Conservation (phyloP, 23 red algal genomes). For the Cyanidioschyzon merolae region DNA sequence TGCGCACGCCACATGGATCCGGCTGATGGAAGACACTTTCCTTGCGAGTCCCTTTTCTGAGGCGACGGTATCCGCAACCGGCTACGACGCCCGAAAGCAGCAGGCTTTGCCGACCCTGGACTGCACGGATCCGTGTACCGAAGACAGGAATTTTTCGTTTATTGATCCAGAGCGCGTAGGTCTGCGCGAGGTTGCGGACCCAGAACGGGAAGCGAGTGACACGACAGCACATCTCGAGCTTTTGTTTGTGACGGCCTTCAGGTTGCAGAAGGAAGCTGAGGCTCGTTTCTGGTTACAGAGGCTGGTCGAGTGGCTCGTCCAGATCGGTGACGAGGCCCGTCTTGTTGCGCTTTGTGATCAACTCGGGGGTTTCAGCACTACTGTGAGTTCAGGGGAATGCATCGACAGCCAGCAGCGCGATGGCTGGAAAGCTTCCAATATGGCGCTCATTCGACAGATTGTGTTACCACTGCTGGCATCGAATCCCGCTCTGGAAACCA, state of each 20-base stretch:
- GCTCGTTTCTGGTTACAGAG: conserved; percentile 45
- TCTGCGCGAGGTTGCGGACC: conserved; percentile 39
- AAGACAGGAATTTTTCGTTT: no score
- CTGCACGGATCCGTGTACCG: background rate
- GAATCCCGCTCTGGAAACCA: conserved; percentile 8
- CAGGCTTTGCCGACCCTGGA: background rate
- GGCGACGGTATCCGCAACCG: background rate
- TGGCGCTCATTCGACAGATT: conserved; percentile 35
- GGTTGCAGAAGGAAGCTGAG: conserved; percentile 40
- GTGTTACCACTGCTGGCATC: conserved; percentile 42
- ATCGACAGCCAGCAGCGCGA: conserved; percentile 12
- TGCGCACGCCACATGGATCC: background rate
- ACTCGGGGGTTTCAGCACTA: conserved; percentile 20
- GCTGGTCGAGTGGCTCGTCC: conserved; percentile 40
- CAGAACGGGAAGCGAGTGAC: conserved; percentile 23
- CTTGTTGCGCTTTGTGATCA: conserved; percentile 52
- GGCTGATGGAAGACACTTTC: background rate
- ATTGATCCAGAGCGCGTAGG: background rate
- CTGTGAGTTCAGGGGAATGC: no score
- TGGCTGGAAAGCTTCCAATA: conserved; percentile 30
- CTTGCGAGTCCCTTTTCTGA: background rate
- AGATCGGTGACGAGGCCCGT: conserved; percentile 38
- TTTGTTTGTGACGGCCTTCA: conserved; percentile 32
- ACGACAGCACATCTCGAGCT: conserved; percentile 65
- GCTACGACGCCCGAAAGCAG: no score